Evolutionary conservation across 345 rosid species (phyloP), one percentile per base, ranked within the genome.

Genomic region (Dovyalis caffra): DNA sequence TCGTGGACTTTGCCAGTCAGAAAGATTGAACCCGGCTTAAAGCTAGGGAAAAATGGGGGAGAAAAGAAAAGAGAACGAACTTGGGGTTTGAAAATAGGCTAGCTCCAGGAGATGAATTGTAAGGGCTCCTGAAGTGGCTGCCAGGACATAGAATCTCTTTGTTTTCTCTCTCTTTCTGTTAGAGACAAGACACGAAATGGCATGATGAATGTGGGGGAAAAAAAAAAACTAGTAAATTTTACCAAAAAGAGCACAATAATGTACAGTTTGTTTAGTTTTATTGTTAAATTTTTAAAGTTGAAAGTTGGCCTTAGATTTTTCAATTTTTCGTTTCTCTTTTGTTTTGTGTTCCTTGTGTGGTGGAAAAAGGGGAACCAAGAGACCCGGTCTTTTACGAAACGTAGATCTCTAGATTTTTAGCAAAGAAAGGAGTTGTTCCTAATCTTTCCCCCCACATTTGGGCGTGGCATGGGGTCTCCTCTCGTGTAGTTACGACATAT

Each of bases 381-480:
- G 89, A 86, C 81, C 65, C 86, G 89, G 84, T 85, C 86, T 62
- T 58, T 3, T 63, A 47, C 45, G 38, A 10, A 80, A 76, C 32
- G 66, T 75, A 85, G 83, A 82, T 86, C 87, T 77, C 80, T 76
- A 78, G 73, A 74, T 70, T 79, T 88, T 86, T 85, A 76, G 89
- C 47, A 69, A 63, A 53, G 35, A 56, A 16, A 33, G 40, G 26
- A 26, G 2, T 1, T 16, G 31, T 8, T 16, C 40, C 18, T 21
- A 20, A 3, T 6, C n/a, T n/a, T 6, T 68, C 12, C 53, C 53
- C 35, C 21, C 35, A 0, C 43, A 64, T 43, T 43, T 3, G 34
- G n/a, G n/a, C n/a, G n/a, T 32, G 72, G 62, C 29, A 20, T 3
- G 18, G 49, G 49, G 15, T 11, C 49, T 43, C 4, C 49, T 43